phyloP scores from a whole-genome alignment of 768 basidiomycete genomes.

The Chiua virens region DNA sequence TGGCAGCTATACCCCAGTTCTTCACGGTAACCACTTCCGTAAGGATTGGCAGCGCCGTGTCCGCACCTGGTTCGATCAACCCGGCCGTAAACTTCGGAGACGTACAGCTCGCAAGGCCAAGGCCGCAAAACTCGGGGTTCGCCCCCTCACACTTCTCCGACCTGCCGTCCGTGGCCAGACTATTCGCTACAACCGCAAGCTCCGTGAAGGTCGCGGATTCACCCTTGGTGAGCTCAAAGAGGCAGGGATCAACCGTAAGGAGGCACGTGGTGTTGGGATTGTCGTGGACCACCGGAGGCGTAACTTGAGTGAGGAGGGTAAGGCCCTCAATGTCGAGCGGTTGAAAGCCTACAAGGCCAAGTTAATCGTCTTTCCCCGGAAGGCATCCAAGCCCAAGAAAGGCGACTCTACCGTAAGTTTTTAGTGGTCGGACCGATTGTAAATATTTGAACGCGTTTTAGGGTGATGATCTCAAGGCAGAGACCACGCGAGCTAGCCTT shows the following conservation, averaged over 20 bases:
- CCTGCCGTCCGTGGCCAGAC: constrained; percentile 97
- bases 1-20: constrained; percentile 48
- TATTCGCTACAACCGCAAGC: constrained; percentile 96
- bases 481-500: constrained; percentile 66
- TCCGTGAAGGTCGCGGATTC: constrained; percentile 97
- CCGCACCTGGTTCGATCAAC: constrained; percentile 99
- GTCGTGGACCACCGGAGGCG: constrained; percentile 97
- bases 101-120: constrained; percentile 90
- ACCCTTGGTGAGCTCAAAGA: constrained; percentile 93
- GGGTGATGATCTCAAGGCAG: constrained; percentile 80
- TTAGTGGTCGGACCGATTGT: background rate
- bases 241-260: constrained; percentile 91
- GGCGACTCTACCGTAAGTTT: constrained; percentile 84
- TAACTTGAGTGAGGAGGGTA: constrained; percentile 96
- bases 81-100: constrained; percentile 94
- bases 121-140: constrained; percentile 87
- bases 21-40: constrained; percentile 93
- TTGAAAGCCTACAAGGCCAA: constrained; percentile 90
- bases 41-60: constrained; percentile 99
- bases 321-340: constrained; percentile 91
- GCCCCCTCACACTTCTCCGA: constrained; percentile 88
- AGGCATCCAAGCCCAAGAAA: constrained; percentile 93
- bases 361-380: constrained; percentile 96
- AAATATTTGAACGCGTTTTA: constrained; percentile 31
- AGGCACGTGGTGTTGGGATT: constrained; percentile 90